A percentile compares a stretch with the other conserved stretches of the same genome.
These are phyloP conservation scores for Helotiales sp. DNA, from an alignment of 2,329 filamentous ascomycete species.

Conservation along the genomic window DNA sequence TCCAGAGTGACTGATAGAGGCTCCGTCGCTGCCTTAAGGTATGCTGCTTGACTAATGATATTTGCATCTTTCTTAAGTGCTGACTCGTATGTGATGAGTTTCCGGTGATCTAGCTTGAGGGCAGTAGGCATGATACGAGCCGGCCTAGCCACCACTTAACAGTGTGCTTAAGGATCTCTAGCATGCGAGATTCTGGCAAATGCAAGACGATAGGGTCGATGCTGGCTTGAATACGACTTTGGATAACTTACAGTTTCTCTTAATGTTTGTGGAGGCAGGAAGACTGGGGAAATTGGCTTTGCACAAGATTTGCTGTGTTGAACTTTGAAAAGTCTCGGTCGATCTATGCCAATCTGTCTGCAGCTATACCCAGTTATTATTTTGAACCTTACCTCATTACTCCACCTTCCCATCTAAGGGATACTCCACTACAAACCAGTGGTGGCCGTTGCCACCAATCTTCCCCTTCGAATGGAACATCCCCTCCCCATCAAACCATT, in stretches of 20 bases:
- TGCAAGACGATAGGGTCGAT: slow-evolving; percentile 1
- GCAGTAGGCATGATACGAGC: slow-evolving; percentile 12
- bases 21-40: slow-evolving; percentile 8
- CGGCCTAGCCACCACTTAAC: background rate
- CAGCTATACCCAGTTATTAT: no score
- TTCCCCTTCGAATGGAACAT: background rate
- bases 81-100: slow-evolving; percentile 16
- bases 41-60: slow-evolving; percentile 22
- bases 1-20: slow-evolving; percentile 29
- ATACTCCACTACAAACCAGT: background rate
- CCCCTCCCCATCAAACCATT: background rate
- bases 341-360: no score
- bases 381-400: no score
- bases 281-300: no score
- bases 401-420: background rate
- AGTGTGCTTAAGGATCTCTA: slow-evolving; percentile 5
- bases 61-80: slow-evolving; percentile 25
- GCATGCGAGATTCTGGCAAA: no score
- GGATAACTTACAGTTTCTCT: no score
- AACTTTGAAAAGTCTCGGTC: no score
- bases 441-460: background rate
- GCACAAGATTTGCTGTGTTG: no score
- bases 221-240: background rate
- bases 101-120: slow-evolving; percentile 13
- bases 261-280: no score